A percentile compares a stretch with the other conserved stretches of the same genome.
These are phyloP conservation scores for Saxispiralis lemnorum DNA, from an alignment of 495 filamentous ascomycete species.

Conservation along the genomic window DNA sequence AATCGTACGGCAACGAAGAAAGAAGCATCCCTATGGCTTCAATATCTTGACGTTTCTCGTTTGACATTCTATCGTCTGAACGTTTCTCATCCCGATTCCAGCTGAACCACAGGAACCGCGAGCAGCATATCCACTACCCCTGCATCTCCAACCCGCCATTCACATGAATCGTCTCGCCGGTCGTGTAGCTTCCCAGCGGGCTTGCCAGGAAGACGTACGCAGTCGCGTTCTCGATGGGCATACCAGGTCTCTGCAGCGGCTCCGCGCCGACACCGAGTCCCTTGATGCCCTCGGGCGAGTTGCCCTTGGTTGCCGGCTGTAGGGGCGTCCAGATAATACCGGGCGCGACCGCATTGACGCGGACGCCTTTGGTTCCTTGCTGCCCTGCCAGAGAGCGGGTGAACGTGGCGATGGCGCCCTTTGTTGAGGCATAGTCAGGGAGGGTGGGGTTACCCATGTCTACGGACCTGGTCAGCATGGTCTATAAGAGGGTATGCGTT, in stretches of 20 bases:
- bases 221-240: slow-evolving; percentile 46
- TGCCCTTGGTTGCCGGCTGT: slow-evolving; percentile 32
- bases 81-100: too few relatives aligned
- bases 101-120: too few relatives aligned
- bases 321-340: slow-evolving; percentile 44
- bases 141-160: slow-evolving; percentile 14
- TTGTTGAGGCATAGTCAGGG: slow-evolving; percentile 44
- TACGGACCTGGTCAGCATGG: slow-evolving; percentile 10
- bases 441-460: slow-evolving; percentile 34
- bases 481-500: too few relatives aligned
- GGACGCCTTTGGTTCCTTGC: slow-evolving; percentile 37
- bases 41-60: too few relatives aligned
- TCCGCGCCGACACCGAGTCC: slow-evolving; percentile 28
- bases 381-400: slow-evolving; percentile 39
- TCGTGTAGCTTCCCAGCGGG: slow-evolving; percentile 9
- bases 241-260: slow-evolving; percentile 34
- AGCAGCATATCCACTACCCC: slow-evolving; percentile 5
- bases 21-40: too few relatives aligned
- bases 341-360: slow-evolving; percentile 42
- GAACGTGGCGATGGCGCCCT: slow-evolving; percentile 44
- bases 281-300: slow-evolving; percentile 35
- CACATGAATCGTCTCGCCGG: slow-evolving; percentile 11
- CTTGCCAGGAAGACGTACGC: slow-evolving; percentile 36
- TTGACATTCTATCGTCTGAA: too few relatives aligned
- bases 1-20: too few relatives aligned